Conservation (phyloP, 2,329 filamentous ascomycete species). For the Exophiala sp. region DNA sequence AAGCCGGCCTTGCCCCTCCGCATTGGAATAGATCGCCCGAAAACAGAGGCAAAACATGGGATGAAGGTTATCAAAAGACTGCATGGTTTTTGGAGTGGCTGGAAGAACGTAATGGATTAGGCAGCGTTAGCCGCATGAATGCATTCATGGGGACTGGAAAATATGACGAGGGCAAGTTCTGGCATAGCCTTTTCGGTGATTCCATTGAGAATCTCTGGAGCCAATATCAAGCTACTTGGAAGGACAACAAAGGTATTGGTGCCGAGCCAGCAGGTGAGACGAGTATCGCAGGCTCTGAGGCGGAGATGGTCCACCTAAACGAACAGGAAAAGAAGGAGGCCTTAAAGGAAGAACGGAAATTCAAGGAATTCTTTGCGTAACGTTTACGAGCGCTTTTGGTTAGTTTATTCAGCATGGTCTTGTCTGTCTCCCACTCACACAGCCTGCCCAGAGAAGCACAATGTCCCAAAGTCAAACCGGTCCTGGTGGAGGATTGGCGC, state of each 20-base stretch:
- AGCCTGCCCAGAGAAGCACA: no score
- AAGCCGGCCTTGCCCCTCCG: slow-evolving; percentile 64
- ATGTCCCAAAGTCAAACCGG: no score
- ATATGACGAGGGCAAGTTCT: slow-evolving; percentile 62
- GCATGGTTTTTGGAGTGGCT: slow-evolving; percentile 87
- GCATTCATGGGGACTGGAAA: slow-evolving; percentile 56
- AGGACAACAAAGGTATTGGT: slow-evolving; percentile 29
- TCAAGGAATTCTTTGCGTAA: slow-evolving; percentile 12
- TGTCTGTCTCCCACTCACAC: no score
- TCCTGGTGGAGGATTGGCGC: no score
- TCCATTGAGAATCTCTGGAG: slow-evolving; percentile 66
- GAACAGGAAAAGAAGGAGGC: slow-evolving; percentile 8
- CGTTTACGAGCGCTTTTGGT: neutral
- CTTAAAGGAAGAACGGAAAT: slow-evolving; percentile 2
- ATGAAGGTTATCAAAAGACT: slow-evolving; percentile 82
- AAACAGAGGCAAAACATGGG: slow-evolving; percentile 60
- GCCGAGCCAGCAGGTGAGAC: slow-evolving; percentile 2
- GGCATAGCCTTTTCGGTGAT: slow-evolving; percentile 61
- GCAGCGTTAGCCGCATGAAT: slow-evolving; percentile 58
- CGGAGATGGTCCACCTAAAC: slow-evolving; percentile 8
- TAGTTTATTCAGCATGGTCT: no score
- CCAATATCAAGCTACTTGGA: slow-evolving; percentile 57
- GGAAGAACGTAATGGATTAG: slow-evolving; percentile 58
- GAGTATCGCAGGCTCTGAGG: slow-evolving; percentile 4
- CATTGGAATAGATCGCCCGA: slow-evolving; percentile 64